Percentiles rank a stretch among this genome's conserved stretches.
These are phyloP conservation scores for Funneliformis caledonium DNA, from an alignment of 371 early-diverging fungal genomes.

Conservation along the genomic window DNA sequence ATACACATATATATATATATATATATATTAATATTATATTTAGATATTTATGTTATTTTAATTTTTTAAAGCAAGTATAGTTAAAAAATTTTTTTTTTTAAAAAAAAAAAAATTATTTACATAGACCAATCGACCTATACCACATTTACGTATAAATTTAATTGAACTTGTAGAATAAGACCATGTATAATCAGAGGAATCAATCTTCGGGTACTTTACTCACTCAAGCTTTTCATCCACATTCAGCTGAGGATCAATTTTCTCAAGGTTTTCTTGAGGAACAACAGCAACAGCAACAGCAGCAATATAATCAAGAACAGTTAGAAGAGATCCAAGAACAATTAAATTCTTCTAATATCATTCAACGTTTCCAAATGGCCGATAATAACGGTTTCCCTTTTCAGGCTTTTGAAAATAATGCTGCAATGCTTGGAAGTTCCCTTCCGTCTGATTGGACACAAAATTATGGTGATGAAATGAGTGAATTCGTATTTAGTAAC, in stretches of 20 bases:
- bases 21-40: too few relatives aligned
- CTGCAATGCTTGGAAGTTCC: slow-evolving; percentile 16
- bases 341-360: slow-evolving; percentile 8
- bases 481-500: slow-evolving; percentile 1
- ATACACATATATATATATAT: too few relatives aligned
- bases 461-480: slow-evolving; percentile 7
- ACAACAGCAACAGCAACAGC: slow-evolving; percentile 11
- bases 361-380: slow-evolving; percentile 21
- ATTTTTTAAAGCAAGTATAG: neutral
- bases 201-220: neutral
- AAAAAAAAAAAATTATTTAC: slow-evolving; percentile 7
- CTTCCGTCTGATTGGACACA: slow-evolving; percentile 6
- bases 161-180: neutral
- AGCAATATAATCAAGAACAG: slow-evolving; percentile 25
- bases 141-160: neutral
- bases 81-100: neutral
- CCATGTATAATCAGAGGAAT: slow-evolving; percentile 22
- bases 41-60: neutral
- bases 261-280: slow-evolving; percentile 2
- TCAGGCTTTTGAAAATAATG: slow-evolving; percentile 21
- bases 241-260: slow-evolving; percentile 22
- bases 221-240: slow-evolving; percentile 32
- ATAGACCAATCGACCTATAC: neutral
- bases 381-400: slow-evolving; percentile 10
- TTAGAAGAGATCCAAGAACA: slow-evolving; percentile 26